phyloP scores from a whole-genome alignment of 805 yeast species.

The Monosporozyma yasuniensis region DNA sequence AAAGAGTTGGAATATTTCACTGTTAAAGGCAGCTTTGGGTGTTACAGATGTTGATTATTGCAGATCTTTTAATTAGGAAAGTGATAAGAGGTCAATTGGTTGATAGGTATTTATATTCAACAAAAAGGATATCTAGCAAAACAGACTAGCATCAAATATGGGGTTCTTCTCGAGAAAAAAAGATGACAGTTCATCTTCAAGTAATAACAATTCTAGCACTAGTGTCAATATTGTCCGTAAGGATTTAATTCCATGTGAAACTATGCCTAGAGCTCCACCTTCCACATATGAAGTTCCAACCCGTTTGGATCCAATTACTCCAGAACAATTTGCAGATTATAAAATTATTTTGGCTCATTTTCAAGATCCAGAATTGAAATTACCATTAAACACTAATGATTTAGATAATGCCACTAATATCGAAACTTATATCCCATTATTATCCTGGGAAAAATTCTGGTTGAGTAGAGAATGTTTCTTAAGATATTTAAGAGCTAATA shows the following conservation, averaged over 20 bases:
- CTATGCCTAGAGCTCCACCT: slow-evolving; percentile 19
- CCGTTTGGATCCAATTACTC: slow-evolving; percentile 11
- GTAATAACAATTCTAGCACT: slow-evolving; percentile 7
- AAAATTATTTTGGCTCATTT: slow-evolving; percentile 14
- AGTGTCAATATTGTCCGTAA: slow-evolving; percentile 1
- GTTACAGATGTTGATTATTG: too few relatives aligned
- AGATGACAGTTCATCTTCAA: not conserved
- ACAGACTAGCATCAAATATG: slow-evolving; percentile 9
- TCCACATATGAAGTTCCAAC: slow-evolving; percentile 6
- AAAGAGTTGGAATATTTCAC: too few relatives aligned
- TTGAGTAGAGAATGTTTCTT: slow-evolving; percentile 45
- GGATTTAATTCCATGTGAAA: slow-evolving; percentile 18
- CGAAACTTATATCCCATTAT: slow-evolving; percentile 14
- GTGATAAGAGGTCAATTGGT: too few relatives aligned
- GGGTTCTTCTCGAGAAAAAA: slow-evolving; percentile 18
- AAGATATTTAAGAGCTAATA: slow-evolving; percentile 43
- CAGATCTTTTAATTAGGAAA: too few relatives aligned
- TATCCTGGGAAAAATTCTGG: slow-evolving; percentile 32
- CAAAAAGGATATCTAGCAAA: not conserved
- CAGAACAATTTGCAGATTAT: slow-evolving; percentile 15
- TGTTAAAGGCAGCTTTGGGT: too few relatives aligned
- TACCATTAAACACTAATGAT: slow-evolving; percentile 31
- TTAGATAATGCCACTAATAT: slow-evolving; percentile 19
- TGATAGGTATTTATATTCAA: too few relatives aligned
- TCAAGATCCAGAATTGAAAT: slow-evolving; percentile 12